A percentile compares a stretch with the other conserved stretches of the same genome.
phyloP scores from a whole-genome alignment of 2,329 filamentous ascomycete genomes.

The Pseudocercospora macadamiae region DNA sequence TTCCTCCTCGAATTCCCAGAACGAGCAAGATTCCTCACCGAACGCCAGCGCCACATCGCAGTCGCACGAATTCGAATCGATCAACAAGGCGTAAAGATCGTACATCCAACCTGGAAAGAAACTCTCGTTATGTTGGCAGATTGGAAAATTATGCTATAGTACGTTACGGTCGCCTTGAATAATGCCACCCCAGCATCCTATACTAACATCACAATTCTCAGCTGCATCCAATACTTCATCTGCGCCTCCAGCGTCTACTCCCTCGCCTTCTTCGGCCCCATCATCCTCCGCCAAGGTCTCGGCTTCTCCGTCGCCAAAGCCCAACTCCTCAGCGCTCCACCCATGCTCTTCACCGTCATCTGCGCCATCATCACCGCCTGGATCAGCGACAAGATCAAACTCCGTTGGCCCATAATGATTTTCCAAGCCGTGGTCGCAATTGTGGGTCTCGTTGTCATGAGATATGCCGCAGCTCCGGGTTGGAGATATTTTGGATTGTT shows the following conservation, averaged over 20 bases:
- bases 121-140: slow-evolving; percentile 8
- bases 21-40: slow-evolving; percentile 16
- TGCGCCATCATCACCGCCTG: slow-evolving; percentile 1
- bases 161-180: neutral
- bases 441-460: slow-evolving; percentile 72
- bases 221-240: slow-evolving; percentile 36
- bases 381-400: slow-evolving; percentile 12
- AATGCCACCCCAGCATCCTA: neutral
- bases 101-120: slow-evolving; percentile 15
- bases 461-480: slow-evolving; percentile 59
- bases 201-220: slow-evolving; percentile 3
- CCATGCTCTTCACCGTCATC: slow-evolving; percentile 42
- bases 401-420: slow-evolving; percentile 61
- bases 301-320: slow-evolving; percentile 63
- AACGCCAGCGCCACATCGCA: slow-evolving; percentile 17
- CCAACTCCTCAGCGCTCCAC: slow-evolving; percentile 66
- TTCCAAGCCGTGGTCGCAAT: slow-evolving; percentile 65
- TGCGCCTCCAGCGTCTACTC: slow-evolving; percentile 3
- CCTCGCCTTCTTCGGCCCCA: slow-evolving; percentile 70
- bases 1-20: slow-evolving; percentile 22
- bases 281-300: slow-evolving; percentile 65
- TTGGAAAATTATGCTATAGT: slow-evolving; percentile 30
- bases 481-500: slow-evolving; percentile 76
- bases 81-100: slow-evolving; percentile 11
- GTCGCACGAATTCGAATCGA: slow-evolving; percentile 19